These are phyloP conservation scores for Pseudoneurospora amorphoporcata DNA, from an alignment of 495 filamentous ascomycete genomes.

Conservation along the genomic window DNA sequence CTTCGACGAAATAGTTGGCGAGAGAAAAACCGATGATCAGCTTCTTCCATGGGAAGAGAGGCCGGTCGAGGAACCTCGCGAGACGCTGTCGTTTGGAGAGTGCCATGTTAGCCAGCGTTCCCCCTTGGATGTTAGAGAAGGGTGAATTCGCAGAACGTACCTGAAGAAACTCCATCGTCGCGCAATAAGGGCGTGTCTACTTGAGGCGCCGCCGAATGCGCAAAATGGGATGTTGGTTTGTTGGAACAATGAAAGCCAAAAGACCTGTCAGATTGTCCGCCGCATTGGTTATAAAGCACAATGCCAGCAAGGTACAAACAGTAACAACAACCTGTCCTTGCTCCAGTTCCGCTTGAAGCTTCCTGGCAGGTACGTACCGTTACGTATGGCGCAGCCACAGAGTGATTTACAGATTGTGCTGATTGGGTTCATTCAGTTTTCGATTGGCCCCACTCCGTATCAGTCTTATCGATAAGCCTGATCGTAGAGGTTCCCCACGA, in stretches of 20 bases:
- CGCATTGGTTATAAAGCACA: neutral
- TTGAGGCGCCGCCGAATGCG: conserved; percentile 5
- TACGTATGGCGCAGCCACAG: neutral
- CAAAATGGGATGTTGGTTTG: conserved; percentile 7
- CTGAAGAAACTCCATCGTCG: conserved; percentile 43
- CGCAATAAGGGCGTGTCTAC: conserved; percentile 9
- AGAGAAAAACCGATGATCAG: conserved; percentile 89
- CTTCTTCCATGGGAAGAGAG: conserved; percentile 93
- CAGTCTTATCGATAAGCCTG: neutral
- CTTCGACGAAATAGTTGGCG: conserved; percentile 79
- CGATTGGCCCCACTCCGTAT: neutral
- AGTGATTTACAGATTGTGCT: neutral
- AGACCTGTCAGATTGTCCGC: neutral
- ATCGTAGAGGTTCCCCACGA: neutral
- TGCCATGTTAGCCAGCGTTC: neutral
- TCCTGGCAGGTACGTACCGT: neutral
- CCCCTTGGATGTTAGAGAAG: neutral
- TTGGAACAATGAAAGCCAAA: conserved; percentile 1
- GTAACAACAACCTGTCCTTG: neutral
- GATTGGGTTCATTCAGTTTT: neutral
- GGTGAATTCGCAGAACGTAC: conserved; percentile 16
- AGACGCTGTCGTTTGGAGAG: conserved; percentile 52
- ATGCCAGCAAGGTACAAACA: neutral
- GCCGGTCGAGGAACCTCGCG: conserved; percentile 76
- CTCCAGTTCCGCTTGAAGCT: neutral